These are phyloP conservation scores for Fusarium sp. DNA, from an alignment of 2,329 filamentous ascomycete genomes.

Conservation along the genomic window DNA sequence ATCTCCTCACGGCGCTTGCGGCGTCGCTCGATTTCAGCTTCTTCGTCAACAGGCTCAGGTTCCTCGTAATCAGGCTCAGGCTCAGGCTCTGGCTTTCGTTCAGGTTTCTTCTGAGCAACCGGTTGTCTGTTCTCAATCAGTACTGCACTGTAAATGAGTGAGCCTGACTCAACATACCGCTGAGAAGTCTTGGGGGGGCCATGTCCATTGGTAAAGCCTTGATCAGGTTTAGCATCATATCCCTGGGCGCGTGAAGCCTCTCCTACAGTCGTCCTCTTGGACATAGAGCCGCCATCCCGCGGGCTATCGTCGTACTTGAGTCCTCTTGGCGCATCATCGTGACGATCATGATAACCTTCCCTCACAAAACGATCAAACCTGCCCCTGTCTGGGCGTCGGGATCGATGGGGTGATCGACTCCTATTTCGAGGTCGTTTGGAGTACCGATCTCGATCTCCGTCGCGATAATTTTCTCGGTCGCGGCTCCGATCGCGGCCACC, in stretches of 20 bases:
- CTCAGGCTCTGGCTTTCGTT: conserved; percentile 42
- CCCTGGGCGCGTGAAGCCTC: conserved; percentile 66
- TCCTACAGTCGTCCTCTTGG: conserved; percentile 69
- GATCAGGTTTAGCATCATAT: conserved; percentile 73
- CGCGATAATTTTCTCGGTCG: conserved; percentile 49
- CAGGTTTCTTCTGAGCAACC: conserved; percentile 35
- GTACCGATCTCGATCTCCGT: conserved; percentile 57
- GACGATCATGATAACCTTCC: conserved; percentile 44
- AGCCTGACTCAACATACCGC: conserved; percentile 22
- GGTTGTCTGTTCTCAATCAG: conserved; percentile 32
- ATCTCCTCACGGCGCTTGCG: conserved; percentile 86
- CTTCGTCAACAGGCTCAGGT: conserved; percentile 76
- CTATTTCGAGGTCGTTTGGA: conserved; percentile 64
- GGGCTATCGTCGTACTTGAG: conserved; percentile 54
- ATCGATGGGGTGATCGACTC: conserved; percentile 60
- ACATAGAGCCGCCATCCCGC: conserved; percentile 65
- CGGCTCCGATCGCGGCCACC: conserved; percentile 57
- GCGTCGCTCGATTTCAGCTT: conserved; percentile 83
- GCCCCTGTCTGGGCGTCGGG: conserved; percentile 51
- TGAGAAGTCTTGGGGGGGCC: conserved; percentile 22
- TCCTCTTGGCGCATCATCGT: conserved; percentile 32
- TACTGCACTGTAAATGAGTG: not conserved
- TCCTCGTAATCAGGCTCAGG: conserved; percentile 55
- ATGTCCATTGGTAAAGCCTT: conserved; percentile 54
- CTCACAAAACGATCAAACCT: conserved; percentile 48